Conservation (phyloP, 2,329 filamentous ascomycete species). For the Aspergillus melleus region DNA sequence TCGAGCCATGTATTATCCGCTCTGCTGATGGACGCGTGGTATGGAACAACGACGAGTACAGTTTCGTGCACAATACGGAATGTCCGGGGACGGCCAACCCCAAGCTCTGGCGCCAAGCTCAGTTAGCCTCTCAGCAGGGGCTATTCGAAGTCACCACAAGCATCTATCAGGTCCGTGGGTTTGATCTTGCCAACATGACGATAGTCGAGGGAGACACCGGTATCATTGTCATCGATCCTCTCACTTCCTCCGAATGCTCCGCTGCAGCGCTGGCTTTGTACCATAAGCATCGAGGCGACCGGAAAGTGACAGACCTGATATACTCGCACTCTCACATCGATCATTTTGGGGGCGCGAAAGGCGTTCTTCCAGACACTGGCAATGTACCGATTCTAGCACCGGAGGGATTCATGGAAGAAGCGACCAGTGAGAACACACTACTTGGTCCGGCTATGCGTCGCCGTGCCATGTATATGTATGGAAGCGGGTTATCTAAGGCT, state of each 20-base stretch:
- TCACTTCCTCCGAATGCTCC: constrained; percentile 40
- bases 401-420: constrained; percentile 41
- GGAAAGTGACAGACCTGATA: constrained; percentile 36
- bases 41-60: constrained; percentile 35
- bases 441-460: constrained; percentile 42
- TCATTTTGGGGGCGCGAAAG: constrained; percentile 37
- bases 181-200: constrained; percentile 46
- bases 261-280: constrained; percentile 38
- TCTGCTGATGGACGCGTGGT: constrained; percentile 28
- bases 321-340: constrained; percentile 46
- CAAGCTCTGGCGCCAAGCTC: constrained; percentile 38
- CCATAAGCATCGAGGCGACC: constrained; percentile 18
- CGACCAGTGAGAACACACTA: constrained; percentile 42
- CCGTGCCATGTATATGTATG: constrained; percentile 45
- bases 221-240: constrained; percentile 42
- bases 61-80: constrained; percentile 26
- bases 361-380: constrained; percentile 5
- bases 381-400: constrained; percentile 34
- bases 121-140: constrained; percentile 33
- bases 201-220: constrained; percentile 39
- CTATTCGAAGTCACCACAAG: constrained; percentile 37
- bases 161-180: constrained; percentile 44
- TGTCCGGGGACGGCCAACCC: constrained; percentile 30
- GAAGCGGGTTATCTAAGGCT: constrained; percentile 27
- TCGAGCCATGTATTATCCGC: constrained; percentile 21